Evolutionary conservation across 441 rosid genomes (phyloP).

Genomic region (Brassica balearica): DNA sequence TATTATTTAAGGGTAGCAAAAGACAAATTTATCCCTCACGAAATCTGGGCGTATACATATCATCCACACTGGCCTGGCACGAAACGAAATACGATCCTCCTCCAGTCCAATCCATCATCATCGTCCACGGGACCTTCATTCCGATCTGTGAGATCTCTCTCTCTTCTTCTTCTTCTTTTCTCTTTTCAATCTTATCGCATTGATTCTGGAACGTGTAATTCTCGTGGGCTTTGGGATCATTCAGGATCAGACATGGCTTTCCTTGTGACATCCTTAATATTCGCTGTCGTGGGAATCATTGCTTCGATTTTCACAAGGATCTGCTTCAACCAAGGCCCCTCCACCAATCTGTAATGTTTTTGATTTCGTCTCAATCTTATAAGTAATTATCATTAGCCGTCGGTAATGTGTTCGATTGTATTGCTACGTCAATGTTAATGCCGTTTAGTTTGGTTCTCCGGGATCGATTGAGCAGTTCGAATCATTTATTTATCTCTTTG

Average conservation of each 20-base stretch:
- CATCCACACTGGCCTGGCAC: conserved; percentile 3
- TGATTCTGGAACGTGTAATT: neutral
- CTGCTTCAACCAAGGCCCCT: conserved; percentile 79
- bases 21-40: neutral
- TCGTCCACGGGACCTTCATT: conserved; percentile 9
- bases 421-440: too few species aligned
- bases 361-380: neutral
- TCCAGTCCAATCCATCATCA: neutral
- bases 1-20: too few species aligned
- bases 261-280: conserved; percentile 73
- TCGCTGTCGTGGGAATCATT: conserved; percentile 69
- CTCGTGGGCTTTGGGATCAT: neutral
- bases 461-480: too few species aligned
- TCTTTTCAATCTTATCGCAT: neutral
- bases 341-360: conserved; percentile 62
- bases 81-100: neutral
- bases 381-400: neutral
- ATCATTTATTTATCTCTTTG: too few species aligned
- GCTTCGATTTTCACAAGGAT: conserved; percentile 72
- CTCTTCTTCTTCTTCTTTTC: neutral
- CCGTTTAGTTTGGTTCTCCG: too few species aligned
- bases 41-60: conserved; percentile 12
- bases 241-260: conserved; percentile 69
- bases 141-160: conserved; percentile 3
- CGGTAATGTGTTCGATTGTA: too few species aligned